A percentile compares a stretch with the other conserved stretches of the same genome.
These are phyloP conservation scores for Candida lessepsii DNA, from an alignment of 805 yeast species.

Conservation along the genomic window DNA sequence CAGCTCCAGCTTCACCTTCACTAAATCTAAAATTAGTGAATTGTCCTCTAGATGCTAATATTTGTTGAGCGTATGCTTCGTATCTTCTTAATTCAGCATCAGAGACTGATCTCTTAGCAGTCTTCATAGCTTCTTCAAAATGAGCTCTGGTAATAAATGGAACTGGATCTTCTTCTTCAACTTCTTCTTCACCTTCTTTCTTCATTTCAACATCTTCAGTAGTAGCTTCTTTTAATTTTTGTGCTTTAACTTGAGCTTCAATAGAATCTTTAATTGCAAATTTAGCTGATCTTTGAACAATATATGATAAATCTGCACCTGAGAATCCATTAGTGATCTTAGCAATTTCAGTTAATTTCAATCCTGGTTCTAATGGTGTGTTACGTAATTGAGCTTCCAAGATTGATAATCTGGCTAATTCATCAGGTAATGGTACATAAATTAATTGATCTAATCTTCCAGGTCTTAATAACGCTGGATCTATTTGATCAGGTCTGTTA, in stretches of 20 bases:
- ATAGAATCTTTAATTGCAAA: constrained; percentile 97
- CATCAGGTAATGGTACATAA: constrained; percentile 98
- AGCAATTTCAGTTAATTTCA: constrained; percentile 84
- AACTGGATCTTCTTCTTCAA: constrained; percentile 86
- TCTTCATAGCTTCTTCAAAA: constrained; percentile 99
- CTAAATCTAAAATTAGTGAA: constrained; percentile 85
- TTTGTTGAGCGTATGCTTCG: constrained; percentile 96
- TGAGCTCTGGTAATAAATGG: constrained; percentile 93
- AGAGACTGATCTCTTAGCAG: constrained; percentile 95
- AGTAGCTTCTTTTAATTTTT: constrained; percentile 33
- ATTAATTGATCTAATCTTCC: constrained; percentile 98
- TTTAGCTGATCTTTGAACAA: constrained; percentile 98
- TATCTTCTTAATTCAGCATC: constrained; percentile 98
- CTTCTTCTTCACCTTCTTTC: constrained; percentile 49
- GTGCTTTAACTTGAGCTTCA: constrained; percentile 59
- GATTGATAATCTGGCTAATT: constrained; percentile 88
- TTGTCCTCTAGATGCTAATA: constrained; percentile 95
- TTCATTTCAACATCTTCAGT: constrained; percentile 51
- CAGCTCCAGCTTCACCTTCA: constrained; percentile 33
- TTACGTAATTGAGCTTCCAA: constrained; percentile 95
- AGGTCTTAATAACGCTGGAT: constrained; percentile 97
- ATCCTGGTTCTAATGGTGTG: constrained; percentile 97
- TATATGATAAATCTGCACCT: constrained; percentile 97
- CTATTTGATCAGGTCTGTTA: constrained; percentile 98
- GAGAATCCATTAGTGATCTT: constrained; percentile 96